Evolutionary conservation across 2,329 filamentous ascomycete genomes (phyloP).

Genomic region (Pseudopithomyces chartarum): DNA sequence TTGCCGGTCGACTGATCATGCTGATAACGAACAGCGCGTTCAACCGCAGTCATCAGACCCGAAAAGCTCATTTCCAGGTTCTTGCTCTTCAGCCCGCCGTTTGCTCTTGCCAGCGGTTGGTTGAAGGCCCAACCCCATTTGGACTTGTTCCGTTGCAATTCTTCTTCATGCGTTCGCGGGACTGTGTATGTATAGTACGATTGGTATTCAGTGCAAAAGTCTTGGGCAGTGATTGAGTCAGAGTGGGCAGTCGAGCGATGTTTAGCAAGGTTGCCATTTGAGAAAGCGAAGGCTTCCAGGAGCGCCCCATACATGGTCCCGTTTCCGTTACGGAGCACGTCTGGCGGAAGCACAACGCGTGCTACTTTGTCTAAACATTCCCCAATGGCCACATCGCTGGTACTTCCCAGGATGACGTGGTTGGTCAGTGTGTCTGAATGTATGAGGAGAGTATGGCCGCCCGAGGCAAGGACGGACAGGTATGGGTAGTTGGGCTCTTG

Average conservation of each 20-base stretch:
- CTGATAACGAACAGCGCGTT: slow-evolving; percentile 57
- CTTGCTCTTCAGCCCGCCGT: slow-evolving; percentile 38
- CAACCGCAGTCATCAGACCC: slow-evolving; percentile 69
- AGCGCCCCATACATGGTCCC: slow-evolving; percentile 80
- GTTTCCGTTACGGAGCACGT: slow-evolving; percentile 58
- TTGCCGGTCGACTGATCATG: slow-evolving; percentile 35
- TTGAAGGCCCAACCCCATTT: slow-evolving; percentile 70
- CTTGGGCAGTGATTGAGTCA: slow-evolving; percentile 21
- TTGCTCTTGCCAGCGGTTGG: slow-evolving; percentile 65
- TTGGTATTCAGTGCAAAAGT: slow-evolving; percentile 22
- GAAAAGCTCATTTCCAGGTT: slow-evolving; percentile 61
- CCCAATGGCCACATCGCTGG: slow-evolving; percentile 83
- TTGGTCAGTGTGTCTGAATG: slow-evolving; percentile 69
- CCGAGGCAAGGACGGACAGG: slow-evolving; percentile 85
- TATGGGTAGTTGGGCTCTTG: slow-evolving; percentile 74
- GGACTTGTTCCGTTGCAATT: slow-evolving; percentile 53
- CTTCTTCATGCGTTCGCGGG: slow-evolving; percentile 64
- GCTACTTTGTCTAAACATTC: slow-evolving; percentile 89
- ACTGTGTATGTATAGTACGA: slow-evolving; percentile 60
- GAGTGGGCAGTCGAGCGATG: slow-evolving; percentile 20
- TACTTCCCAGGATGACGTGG: slow-evolving; percentile 75
- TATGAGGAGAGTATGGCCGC: slow-evolving; percentile 88
- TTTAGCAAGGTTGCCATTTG: slow-evolving; percentile 33
- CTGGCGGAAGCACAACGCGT: slow-evolving; percentile 71
- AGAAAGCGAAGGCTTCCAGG: slow-evolving; percentile 81